phyloP scores from a whole-genome alignment of 768 basidiomycete genomes.

The Phanerochaete carnosa region DNA sequence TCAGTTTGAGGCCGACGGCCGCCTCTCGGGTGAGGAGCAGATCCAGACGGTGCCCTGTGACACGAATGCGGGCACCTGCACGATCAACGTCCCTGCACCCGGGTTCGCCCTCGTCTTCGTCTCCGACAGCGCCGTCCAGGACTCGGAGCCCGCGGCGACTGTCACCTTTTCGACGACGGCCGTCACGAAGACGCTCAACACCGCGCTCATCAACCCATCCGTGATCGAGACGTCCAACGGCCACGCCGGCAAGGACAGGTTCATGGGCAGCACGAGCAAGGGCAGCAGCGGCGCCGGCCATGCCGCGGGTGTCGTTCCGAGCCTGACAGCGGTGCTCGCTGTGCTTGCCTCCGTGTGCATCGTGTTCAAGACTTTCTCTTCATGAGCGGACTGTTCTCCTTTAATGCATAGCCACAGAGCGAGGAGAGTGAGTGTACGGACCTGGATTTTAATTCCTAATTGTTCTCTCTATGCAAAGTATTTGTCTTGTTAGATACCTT shows the following conservation, averaged over 20 bases:
- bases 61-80: constrained; percentile 47
- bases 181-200: constrained; percentile 51
- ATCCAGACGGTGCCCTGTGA: constrained; percentile 64
- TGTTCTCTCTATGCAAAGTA: not conserved
- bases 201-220: constrained; percentile 50
- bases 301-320: constrained; percentile 13
- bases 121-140: constrained; percentile 36
- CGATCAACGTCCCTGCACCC: constrained; percentile 63
- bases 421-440: not conserved
- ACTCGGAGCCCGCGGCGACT: constrained; percentile 30
- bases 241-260: constrained; percentile 30
- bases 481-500: constrained; percentile 5
- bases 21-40: constrained; percentile 49
- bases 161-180: constrained; percentile 57
- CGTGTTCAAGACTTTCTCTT: constrained; percentile 8
- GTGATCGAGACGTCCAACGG: constrained; percentile 68
- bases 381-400: not conserved
- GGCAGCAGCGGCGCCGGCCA: constrained; percentile 17
- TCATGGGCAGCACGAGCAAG: constrained; percentile 18
- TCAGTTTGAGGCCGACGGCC: constrained; percentile 64
- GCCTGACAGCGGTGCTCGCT: constrained; percentile 13
- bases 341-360: constrained; percentile 13
- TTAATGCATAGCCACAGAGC: not conserved
- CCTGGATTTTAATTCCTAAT: constrained; percentile 5
- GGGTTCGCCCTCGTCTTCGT: constrained; percentile 77